Percentiles rank a stretch among this genome's conserved stretches.
These are phyloP conservation scores for Rutidosis leptorrhynchoides DNA, from an alignment of 129 eudicot genomes.

Conservation along the genomic window DNA sequence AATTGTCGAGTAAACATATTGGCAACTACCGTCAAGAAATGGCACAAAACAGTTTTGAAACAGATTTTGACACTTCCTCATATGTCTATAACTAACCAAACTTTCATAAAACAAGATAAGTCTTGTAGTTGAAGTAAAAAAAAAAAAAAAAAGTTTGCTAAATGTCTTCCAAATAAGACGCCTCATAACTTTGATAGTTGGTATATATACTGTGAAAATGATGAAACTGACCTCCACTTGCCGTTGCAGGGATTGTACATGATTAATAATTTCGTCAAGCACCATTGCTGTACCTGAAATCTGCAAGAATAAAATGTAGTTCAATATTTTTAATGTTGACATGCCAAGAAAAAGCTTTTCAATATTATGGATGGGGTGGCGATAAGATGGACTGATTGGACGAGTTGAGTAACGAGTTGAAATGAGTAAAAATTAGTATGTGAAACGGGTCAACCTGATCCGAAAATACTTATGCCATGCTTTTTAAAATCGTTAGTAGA, in stretches of 20 bases:
- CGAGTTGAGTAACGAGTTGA: too few species aligned
- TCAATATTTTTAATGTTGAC: neutral
- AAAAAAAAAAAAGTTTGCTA: neutral
- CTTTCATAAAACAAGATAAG: neutral
- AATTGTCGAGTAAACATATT: neutral
- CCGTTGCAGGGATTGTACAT: slow-evolving; percentile 72
- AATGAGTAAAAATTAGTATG: too few species aligned
- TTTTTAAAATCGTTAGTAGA: neutral
- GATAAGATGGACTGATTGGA: too few species aligned
- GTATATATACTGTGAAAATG: neutral
- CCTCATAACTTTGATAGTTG: neutral
- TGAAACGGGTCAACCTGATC: neutral
- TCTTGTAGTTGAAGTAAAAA: neutral
- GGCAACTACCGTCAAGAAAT: neutral
- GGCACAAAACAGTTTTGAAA: neutral
- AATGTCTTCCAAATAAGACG: neutral
- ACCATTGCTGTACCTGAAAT: slow-evolving; percentile 88
- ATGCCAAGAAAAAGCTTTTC: too few species aligned
- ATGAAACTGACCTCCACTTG: slow-evolving; percentile 81
- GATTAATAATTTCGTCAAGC: slow-evolving; percentile 84
- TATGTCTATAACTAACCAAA: neutral
- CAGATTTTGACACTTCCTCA: neutral
- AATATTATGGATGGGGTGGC: too few species aligned
- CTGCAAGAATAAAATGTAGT: slow-evolving; percentile 34
- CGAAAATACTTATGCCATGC: neutral